A percentile compares a stretch with the other conserved stretches of the same genome.
These are phyloP conservation scores for Tuber calosporum DNA, from an alignment of 495 filamentous ascomycete genomes.

Conservation along the genomic window DNA sequence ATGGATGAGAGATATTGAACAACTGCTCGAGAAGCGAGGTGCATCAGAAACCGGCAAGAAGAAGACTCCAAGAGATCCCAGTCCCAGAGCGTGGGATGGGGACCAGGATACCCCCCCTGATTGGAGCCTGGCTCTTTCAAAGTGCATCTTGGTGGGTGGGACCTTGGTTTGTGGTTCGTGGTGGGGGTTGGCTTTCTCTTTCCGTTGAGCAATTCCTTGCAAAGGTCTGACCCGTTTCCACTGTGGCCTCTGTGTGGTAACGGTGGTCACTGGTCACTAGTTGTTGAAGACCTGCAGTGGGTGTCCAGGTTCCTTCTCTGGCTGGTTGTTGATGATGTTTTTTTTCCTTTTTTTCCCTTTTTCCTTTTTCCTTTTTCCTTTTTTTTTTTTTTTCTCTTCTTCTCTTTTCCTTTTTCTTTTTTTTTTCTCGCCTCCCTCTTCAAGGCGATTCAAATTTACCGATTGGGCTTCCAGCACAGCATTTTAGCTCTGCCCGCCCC, in stretches of 20 bases:
- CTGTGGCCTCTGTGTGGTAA: constrained; percentile 6
- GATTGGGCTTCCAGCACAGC: not conserved
- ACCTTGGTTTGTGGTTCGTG: constrained; percentile 9
- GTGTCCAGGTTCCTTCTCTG: not conserved
- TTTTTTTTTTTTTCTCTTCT: not conserved
- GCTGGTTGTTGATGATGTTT: not conserved
- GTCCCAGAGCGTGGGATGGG: constrained; percentile 34
- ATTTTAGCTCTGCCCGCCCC: not conserved
- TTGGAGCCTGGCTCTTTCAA: constrained; percentile 30
- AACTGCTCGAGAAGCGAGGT: constrained; percentile 1
- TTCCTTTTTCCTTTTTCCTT: not conserved
- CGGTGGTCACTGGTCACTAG: not conserved
- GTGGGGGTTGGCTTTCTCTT: constrained; percentile 31
- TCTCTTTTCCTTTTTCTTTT: not conserved
- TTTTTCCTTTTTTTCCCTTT: not conserved
- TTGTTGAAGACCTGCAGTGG: not conserved
- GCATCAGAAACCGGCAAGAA: constrained; percentile 5
- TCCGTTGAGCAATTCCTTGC: constrained; percentile 28
- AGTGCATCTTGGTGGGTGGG: constrained; percentile 31
- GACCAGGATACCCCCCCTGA: constrained; percentile 19
- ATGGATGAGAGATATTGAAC: not conserved
- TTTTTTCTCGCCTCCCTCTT: not conserved
- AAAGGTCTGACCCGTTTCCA: constrained; percentile 30
- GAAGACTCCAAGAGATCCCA: constrained; percentile 23
- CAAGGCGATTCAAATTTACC: constrained; percentile 2